phyloP scores from a whole-genome alignment of 352 stramenopile genomes.

The Globisporangium nagaii region DNA sequence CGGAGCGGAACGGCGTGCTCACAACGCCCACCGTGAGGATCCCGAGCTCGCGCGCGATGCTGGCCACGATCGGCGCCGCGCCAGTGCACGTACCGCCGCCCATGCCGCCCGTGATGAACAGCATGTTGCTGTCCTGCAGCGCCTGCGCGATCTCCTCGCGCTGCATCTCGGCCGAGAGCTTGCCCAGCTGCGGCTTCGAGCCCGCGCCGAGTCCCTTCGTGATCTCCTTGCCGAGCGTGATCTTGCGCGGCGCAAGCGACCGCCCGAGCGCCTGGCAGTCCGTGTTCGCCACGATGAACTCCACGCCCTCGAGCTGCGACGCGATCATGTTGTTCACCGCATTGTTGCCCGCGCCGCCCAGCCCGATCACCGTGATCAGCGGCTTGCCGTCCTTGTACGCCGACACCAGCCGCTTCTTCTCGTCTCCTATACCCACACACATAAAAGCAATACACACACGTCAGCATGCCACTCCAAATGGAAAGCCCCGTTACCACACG shows the following conservation, averaged over 20 bases:
- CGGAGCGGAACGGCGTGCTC: conserved; percentile 95
- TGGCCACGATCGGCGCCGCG: conserved; percentile 91
- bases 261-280: conserved; percentile 89
- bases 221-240: conserved; percentile 80
- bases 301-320: conserved; percentile 86
- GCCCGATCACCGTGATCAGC: conserved; percentile 81
- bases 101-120: conserved; percentile 97
- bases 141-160: conserved; percentile 86
- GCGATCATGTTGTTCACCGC: conserved; percentile 90
- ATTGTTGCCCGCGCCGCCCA: conserved; percentile 81
- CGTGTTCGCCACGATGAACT: conserved; percentile 96
- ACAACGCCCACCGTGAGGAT: conserved; percentile 95
- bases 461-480: too few species aligned
- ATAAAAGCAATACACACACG: neutral
- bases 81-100: conserved; percentile 89
- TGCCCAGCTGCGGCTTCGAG: conserved; percentile 76
- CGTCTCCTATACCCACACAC: conserved; percentile 15
- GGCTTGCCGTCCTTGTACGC: conserved; percentile 81
- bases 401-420: conserved; percentile 38
- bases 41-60: conserved; percentile 88
- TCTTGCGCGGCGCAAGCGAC: conserved; percentile 75
- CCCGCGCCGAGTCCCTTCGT: conserved; percentile 79
- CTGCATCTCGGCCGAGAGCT: conserved; percentile 84
- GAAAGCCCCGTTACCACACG: too few species aligned
- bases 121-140: conserved; percentile 91